Base-by-base conservation (phyloP, 1,284 basidiomycete genomes). In the Coriolopsis trogii region DNA sequence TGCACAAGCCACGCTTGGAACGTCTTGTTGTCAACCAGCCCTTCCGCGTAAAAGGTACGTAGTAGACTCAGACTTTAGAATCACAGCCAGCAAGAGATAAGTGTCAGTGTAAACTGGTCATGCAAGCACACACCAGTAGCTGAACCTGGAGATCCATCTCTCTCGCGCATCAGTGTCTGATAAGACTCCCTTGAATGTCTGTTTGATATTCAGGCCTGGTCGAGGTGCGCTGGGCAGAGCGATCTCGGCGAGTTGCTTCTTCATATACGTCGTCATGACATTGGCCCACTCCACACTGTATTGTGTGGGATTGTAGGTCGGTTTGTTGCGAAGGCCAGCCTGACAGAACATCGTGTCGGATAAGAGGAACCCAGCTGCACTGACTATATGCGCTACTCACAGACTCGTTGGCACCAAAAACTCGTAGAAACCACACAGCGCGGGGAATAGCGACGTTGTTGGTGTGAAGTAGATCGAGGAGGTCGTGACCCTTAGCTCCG, bases 381-480 rank as follows among this genome's bases (percentile, higher is more conserved):
- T 12, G 3, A 4, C 6, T 3, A 13, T 9, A 25, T 7, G 8
- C 29, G 30, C 2, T n/a, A 56, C 79, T 55, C 63, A 93, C 89
- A 34, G 94, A 94, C 70, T 99, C 96, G 62, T 94, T 95, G 1
- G 91, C 92, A n/a, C 96, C 97, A 47, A 96, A 85, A 1, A 95
- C 91, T 12, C 95, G 82, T 25, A 98, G 81, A 68, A 97, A 95
- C 97, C 97, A 99, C 3, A 97, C 80, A 0, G 97, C 97, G 23
- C 97, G 79, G 1, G 87, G 80, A 36, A 95, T 83, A 1, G 91
- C 87, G 26, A 99, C 93, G 41, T 87, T 82, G 33, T 92, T 84
- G 0, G 78, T 76, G 61, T 94, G 89, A 47, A 99, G 78, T 57
- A 95, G 79, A 56, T 98, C 95, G 45, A 99, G 77, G 21, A 98